phyloP scores from a whole-genome alignment of 306 rosid species.

The Alnus rubra region DNA sequence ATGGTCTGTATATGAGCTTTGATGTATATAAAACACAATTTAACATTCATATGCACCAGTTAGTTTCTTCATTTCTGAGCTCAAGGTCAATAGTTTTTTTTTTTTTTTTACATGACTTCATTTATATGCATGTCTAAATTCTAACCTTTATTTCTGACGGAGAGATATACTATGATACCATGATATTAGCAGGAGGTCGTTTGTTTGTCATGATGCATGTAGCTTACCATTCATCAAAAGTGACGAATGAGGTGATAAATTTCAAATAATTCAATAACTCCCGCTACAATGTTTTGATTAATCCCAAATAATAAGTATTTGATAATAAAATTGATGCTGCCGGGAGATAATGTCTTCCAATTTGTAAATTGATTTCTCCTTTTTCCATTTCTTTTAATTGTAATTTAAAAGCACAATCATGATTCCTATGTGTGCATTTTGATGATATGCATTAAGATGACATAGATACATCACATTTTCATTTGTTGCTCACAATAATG shows the following conservation, averaged over 20 bases:
- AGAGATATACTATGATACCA: neutral
- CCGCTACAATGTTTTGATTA: neutral
- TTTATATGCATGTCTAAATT: conserved; percentile 1
- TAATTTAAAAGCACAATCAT: neutral
- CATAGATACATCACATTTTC: neutral
- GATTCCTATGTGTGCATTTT: neutral
- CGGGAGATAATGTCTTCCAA: neutral
- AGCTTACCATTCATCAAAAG: neutral
- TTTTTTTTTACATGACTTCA: neutral
- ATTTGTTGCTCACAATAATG: neutral
- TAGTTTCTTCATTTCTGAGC: neutral
- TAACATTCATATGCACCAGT: neutral
- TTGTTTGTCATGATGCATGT: neutral
- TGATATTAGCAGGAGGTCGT: neutral
- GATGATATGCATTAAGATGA: neutral
- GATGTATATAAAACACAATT: too few relatives aligned
- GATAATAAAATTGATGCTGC: neutral
- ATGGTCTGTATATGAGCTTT: too few relatives aligned
- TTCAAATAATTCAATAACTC: neutral
- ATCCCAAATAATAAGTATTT: neutral
- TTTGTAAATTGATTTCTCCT: neutral
- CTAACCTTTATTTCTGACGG: neutral
- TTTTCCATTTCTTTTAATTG: neutral
- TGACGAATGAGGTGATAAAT: neutral
- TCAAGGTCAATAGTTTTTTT: neutral